Evolutionary conservation across 345 rosid genomes (phyloP).

Genomic region (Eutrema japonicum): DNA sequence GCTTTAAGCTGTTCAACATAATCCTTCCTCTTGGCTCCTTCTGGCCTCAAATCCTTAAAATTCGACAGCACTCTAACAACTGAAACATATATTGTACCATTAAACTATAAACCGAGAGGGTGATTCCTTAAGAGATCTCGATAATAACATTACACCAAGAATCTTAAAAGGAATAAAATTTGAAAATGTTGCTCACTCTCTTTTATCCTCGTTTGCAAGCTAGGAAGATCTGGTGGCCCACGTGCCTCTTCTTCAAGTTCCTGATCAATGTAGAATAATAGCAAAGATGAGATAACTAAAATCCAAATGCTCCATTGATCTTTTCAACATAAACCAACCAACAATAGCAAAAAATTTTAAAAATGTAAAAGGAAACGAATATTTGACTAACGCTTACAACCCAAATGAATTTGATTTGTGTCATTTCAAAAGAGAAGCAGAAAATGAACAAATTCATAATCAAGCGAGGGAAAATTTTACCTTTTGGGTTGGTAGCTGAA

Average conservation of each 20-base stretch:
- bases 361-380: constrained; percentile 1
- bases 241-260: constrained; percentile 81
- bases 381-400: neutral
- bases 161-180: neutral
- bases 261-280: constrained; percentile 45
- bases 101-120: neutral
- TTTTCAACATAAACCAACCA: neutral
- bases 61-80: constrained; percentile 88
- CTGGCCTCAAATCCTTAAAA: constrained; percentile 68
- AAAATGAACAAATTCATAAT: neutral
- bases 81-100: constrained; percentile 37
- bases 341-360: constrained; percentile 1
- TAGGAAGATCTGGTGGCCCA: constrained; percentile 69
- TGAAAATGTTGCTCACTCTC: constrained; percentile 61
- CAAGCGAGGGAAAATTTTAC: constrained; percentile 41
- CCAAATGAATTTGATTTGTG: constrained; percentile 8
- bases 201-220: constrained; percentile 74
- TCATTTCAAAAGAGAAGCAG: neutral
- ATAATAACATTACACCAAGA: constrained; percentile 6
- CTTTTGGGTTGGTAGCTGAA: constrained; percentile 83
- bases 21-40: constrained; percentile 71
- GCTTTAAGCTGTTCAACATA: constrained; percentile 67
- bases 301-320: constrained; percentile 16
- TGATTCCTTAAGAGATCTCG: neutral
- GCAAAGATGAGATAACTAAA: neutral